Evolutionary conservation across 2,329 filamentous ascomycete genomes (phyloP).

Genomic region (Ramularia collo-cygni): DNA sequence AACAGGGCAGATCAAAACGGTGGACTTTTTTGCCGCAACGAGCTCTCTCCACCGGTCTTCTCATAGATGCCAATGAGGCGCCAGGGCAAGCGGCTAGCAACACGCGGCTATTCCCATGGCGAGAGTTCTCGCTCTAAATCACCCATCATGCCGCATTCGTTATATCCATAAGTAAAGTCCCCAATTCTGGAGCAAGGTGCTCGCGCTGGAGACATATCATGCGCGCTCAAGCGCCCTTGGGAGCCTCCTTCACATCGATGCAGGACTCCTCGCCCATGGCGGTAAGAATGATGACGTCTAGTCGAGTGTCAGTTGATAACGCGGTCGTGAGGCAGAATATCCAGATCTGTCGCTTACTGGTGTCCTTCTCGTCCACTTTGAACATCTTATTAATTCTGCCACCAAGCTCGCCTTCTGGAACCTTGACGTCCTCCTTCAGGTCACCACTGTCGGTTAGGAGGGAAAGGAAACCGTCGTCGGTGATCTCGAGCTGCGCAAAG

Average conservation of each 20-base stretch:
- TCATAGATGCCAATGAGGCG: conserved; percentile 18
- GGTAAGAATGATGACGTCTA: conserved; percentile 86
- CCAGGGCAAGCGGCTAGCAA: conserved; percentile 16
- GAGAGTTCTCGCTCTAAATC: conserved; percentile 19
- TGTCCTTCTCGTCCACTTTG: conserved; percentile 78
- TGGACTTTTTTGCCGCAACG: conserved; percentile 10
- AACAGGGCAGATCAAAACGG: background rate
- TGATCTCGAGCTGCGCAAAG: conserved; percentile 69
- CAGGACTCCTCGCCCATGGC: conserved; percentile 93
- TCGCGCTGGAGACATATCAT: conserved; percentile 10
- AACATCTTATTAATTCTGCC: conserved; percentile 80
- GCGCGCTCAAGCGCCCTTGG: conserved; percentile 34
- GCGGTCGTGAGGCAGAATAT: background rate
- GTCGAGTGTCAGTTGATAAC: background rate
- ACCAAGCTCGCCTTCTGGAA: conserved; percentile 84
- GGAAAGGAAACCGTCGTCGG: conserved; percentile 89
- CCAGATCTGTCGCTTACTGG: conserved; percentile 58
- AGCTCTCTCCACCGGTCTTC: conserved; percentile 18
- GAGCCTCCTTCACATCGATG: conserved; percentile 92
- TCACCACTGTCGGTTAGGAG: conserved; percentile 82
- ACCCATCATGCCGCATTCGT: conserved; percentile 22
- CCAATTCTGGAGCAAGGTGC: conserved; percentile 10
- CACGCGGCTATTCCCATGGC: conserved; percentile 19
- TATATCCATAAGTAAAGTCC: conserved; percentile 17
- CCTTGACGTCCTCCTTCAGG: conserved; percentile 90